Base-by-base conservation (phyloP, 768 basidiomycete species). In the Boletus sp. region DNA sequence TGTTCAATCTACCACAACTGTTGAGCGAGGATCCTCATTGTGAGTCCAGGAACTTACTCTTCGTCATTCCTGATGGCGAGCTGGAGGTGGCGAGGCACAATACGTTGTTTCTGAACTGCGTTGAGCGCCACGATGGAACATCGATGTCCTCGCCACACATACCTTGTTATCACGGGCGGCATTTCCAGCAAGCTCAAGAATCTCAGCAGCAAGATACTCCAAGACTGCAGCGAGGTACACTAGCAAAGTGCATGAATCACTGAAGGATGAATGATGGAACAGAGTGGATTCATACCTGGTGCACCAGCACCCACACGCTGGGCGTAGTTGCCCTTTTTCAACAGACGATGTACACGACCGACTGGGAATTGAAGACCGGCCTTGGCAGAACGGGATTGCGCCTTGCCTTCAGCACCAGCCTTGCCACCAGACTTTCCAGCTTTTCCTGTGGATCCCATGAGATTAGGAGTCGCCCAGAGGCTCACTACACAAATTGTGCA, bases 61-160 rank as follows among this genome's bases (percentile, higher is more conserved):
- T 93, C 91, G 55, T 92, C 90, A 71, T 93, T 92, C 62, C 93
- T 83, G 73, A 95, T 92, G 60, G 93, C 93, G 51, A 95, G 84
- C 68, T 95, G 93, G 46, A 95, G 73, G 74, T 95, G 93, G 65
- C 93, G 85, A 51, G 93, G 93, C 23, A 94, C 90, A 64, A 95
- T 94, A 87, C 93, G 92, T 62, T 90, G 87, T 78, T 94, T 90
- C 81, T 90, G 33, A 35, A 34, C 0, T 13, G 11, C 2, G 21
- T 40, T 52, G 23, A 64, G 23, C 1, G 1, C 0, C 27, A 33
- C n/a, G 13, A 35, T 21, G 15, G 6, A 25, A 14, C 7, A 3
- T n/a, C 25, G 25, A 41, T 33, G 14, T 7, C 5, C 11, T 14
- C 9, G 0, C 17, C 21, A 47, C 14, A 35, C 59, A 44, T 21